phyloP scores from a whole-genome alignment of 1,139 yeast species.

The Sugiyamaella grinbergsii region DNA sequence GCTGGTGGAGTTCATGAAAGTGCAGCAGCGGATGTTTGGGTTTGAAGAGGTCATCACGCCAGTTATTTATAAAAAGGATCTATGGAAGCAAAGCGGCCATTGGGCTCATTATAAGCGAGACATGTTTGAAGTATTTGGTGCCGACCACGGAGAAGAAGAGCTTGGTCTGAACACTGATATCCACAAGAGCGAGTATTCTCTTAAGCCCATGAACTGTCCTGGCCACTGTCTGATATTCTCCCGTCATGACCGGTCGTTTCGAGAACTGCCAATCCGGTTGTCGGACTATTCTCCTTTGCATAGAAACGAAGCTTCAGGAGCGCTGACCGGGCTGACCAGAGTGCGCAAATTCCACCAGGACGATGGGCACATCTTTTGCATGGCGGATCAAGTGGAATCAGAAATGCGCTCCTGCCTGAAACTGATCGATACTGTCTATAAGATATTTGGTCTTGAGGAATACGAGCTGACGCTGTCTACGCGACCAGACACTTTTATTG shows the following conservation, averaged over 20 bases:
- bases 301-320: slow-evolving; percentile 94
- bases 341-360: slow-evolving; percentile 98
- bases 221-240: slow-evolving; percentile 92
- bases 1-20: slow-evolving; percentile 76
- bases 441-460: slow-evolving; percentile 68
- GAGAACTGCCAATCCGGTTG: slow-evolving; percentile 84
- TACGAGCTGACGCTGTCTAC: slow-evolving; percentile 82
- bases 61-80: slow-evolving; percentile 74
- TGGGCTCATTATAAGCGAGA: slow-evolving; percentile 95
- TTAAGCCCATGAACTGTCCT: slow-evolving; percentile 99
- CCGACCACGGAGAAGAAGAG: slow-evolving; percentile 34
- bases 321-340: slow-evolving; percentile 89
- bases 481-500: slow-evolving; percentile 84
- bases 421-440: slow-evolving; percentile 75
- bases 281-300: slow-evolving; percentile 95
- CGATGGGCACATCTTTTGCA: slow-evolving; percentile 97
- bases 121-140: slow-evolving; percentile 72
- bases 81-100: slow-evolving; percentile 94
- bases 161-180: slow-evolving; percentile 47
- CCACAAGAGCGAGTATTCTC: slow-evolving; percentile 74
- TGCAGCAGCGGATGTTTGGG: slow-evolving; percentile 79
- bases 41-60: slow-evolving; percentile 95
- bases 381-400: slow-evolving; percentile 71
- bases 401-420: slow-evolving; percentile 78
- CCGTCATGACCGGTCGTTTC: slow-evolving; percentile 79